Base-by-base conservation (phyloP, 2,329 filamentous ascomycete species). In the Leptographium lundbergii region DNA sequence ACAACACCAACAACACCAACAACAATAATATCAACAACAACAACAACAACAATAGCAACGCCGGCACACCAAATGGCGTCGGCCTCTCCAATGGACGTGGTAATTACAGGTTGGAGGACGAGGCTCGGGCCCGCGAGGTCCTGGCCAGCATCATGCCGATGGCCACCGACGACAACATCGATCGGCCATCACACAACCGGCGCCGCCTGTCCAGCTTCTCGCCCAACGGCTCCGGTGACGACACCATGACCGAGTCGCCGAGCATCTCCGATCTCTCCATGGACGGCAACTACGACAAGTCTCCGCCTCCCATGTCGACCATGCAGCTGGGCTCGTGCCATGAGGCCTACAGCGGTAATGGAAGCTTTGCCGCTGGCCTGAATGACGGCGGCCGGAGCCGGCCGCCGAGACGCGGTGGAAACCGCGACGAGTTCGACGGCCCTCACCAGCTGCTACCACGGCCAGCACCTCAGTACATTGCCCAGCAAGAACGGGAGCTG, bases 341-440 rank as follows among this genome's bases (percentile, higher is more conserved):
- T 17, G 39, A 55, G 36, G 32, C 34, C 14, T n/a, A 39, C 24
- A 45, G 34, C 13, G 22, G 71, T 62, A 78, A 76, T 65, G 69
- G 73, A 58, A 81, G 72, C 60, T 81, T 25, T 25, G 70, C 72
- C 34, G n/a, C 32, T 25, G 36, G 47, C 47, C 60, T 81, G 72
- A 79, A 78, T 66, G 68, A 71, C 50, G 72, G 72, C 56, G 73
- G 74, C 56, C 81, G 81, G 66, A 71, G 73, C 57, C 75, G 77
- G 48, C 74, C 80, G 19, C 85, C 88, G 68, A 80, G 87, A 65
- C 81, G 87, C 34, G 84, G 88, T 29, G 89, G 87, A 50, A 91
- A 91, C 74, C 81, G 89, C 61, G 89, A 95, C 75, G 89, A 94
- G 72, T 95, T 95, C 72, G 89, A 94, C 72, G 89, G 89, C 3